Conservation (phyloP, 768 basidiomycete genomes). For the Omphalotus guepiniiformis region DNA sequence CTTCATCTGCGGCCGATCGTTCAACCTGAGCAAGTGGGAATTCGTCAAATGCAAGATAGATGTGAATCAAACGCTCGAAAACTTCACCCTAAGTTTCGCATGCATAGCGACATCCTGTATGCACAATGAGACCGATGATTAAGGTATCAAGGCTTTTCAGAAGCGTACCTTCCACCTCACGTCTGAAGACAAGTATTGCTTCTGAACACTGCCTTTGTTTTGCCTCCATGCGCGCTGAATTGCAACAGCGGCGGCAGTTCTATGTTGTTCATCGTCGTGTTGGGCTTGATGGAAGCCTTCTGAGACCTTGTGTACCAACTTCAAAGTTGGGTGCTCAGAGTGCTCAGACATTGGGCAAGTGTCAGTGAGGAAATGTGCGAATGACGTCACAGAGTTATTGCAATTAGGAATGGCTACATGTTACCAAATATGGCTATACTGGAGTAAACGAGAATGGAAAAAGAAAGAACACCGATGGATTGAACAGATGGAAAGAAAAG, state of each 20-base stretch:
- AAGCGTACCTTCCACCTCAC: slow-evolving; percentile 6
- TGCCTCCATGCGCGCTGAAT: slow-evolving; percentile 23
- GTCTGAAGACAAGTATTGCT: slow-evolving; percentile 8
- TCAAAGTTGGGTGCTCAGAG: too few species aligned
- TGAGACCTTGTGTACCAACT: slow-evolving; percentile 25
- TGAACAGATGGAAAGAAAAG: slow-evolving; percentile 23
- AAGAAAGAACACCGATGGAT: too few species aligned
- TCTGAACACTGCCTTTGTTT: slow-evolving; percentile 2
- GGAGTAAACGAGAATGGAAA: too few species aligned
- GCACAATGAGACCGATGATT: neutral
- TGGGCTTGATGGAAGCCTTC: slow-evolving; percentile 3
- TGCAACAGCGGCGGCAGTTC: slow-evolving; percentile 9
- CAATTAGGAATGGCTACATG: slow-evolving; percentile 21
- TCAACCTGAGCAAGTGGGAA: slow-evolving; percentile 26
- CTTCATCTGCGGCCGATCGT: slow-evolving; percentile 37
- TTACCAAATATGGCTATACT: too few species aligned
- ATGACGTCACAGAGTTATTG: too few species aligned
- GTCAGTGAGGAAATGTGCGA: too few species aligned
- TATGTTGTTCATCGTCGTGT: slow-evolving; percentile 4
- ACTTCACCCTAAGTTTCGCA: slow-evolving; percentile 33
- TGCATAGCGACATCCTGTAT: slow-evolving; percentile 29
- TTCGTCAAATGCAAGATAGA: neutral
- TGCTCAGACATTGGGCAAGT: too few species aligned
- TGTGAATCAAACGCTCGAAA: neutral
- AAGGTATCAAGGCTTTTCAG: neutral